Evolutionary conservation across 768 basidiomycete species (phyloP).

Genomic region (Tylopilus sp.): DNA sequence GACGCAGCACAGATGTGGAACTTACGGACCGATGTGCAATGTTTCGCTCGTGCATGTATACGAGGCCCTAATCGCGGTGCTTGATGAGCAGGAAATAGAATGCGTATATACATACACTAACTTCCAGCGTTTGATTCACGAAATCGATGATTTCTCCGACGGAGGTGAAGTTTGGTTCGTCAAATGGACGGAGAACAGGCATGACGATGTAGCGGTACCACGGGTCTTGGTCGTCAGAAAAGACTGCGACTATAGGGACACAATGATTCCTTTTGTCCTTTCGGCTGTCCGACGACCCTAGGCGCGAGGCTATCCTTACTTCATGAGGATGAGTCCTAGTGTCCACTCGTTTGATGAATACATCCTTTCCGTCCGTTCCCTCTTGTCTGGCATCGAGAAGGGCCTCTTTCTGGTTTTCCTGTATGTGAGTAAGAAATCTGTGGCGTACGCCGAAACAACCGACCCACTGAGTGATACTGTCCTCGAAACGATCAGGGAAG

Average conservation of each 20-base stretch:
- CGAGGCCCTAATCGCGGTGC: conserved; percentile 23
- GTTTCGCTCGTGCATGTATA: conserved; percentile 34
- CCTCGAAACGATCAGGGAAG: conserved; percentile 2
- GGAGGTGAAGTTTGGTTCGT: conserved; percentile 21
- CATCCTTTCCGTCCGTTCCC: not conserved
- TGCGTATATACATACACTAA: not conserved
- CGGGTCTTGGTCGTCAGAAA: conserved; percentile 9
- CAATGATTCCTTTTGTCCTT: conserved; percentile 21
- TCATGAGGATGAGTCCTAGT: not conserved
- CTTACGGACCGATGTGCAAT: conserved; percentile 34
- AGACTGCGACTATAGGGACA: conserved; percentile 18
- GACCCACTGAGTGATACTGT: conserved; percentile 9
- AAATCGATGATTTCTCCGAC: conserved; percentile 30
- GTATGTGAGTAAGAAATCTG: not conserved
- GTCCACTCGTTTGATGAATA: conserved; percentile 16
- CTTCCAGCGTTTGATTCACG: conserved; percentile 27
- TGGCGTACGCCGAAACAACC: not conserved
- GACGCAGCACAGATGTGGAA: fast-evolving
- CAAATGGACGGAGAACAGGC: conserved; percentile 25
- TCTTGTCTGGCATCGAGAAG: conserved; percentile 10
- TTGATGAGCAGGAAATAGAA: not conserved
- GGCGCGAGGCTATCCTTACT: not conserved
- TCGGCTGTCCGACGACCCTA: not conserved
- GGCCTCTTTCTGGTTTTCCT: not conserved
- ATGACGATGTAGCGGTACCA: conserved; percentile 25